A percentile compares a stretch with the other conserved stretches of the same genome.
phyloP scores from a whole-genome alignment of 768 basidiomycete species.

The Thelephora ganbajun region DNA sequence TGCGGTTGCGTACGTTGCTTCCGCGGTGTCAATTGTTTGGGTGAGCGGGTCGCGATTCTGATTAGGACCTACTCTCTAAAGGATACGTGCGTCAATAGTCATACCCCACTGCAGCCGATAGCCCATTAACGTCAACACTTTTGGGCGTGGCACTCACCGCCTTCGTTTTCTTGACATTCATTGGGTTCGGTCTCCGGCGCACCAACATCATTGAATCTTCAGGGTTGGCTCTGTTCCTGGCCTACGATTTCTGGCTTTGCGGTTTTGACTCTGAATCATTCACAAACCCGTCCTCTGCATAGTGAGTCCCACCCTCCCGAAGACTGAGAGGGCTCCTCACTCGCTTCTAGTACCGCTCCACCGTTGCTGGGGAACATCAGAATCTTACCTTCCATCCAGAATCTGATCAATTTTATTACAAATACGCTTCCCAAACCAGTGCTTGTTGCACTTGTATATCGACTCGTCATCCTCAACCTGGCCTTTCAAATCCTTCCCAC shows the following conservation, averaged over 20 bases:
- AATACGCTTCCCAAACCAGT: conserved; percentile 82
- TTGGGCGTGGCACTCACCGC: conserved; percentile 81
- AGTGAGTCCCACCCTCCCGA: conserved; percentile 32
- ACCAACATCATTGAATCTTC: conserved; percentile 92
- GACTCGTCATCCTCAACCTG: conserved; percentile 66
- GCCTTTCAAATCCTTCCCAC: conserved; percentile 76
- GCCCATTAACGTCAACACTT: conserved; percentile 79
- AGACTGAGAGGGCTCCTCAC: background rate
- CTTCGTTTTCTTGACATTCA: conserved; percentile 80
- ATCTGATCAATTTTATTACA: conserved; percentile 65
- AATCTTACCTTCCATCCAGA: conserved; percentile 59
- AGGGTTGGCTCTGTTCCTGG: conserved; percentile 75
- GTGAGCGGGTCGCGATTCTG: conserved; percentile 28
- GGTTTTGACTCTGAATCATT: conserved; percentile 66
- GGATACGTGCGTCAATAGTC: conserved; percentile 28
- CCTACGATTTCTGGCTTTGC: conserved; percentile 85
- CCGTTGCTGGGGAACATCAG: conserved; percentile 62
- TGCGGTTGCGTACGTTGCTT: conserved; percentile 66
- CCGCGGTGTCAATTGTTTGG: conserved; percentile 78
- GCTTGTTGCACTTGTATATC: conserved; percentile 64
- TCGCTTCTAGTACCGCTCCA: conserved; percentile 5
- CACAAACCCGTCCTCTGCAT: conserved; percentile 60
- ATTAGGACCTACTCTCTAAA: conserved; percentile 3
- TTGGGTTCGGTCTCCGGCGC: conserved; percentile 77
- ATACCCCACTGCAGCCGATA: conserved; percentile 71